These are phyloP conservation scores for Arthromyces matolae DNA, from an alignment of 768 basidiomycete species.

Conservation along the genomic window DNA sequence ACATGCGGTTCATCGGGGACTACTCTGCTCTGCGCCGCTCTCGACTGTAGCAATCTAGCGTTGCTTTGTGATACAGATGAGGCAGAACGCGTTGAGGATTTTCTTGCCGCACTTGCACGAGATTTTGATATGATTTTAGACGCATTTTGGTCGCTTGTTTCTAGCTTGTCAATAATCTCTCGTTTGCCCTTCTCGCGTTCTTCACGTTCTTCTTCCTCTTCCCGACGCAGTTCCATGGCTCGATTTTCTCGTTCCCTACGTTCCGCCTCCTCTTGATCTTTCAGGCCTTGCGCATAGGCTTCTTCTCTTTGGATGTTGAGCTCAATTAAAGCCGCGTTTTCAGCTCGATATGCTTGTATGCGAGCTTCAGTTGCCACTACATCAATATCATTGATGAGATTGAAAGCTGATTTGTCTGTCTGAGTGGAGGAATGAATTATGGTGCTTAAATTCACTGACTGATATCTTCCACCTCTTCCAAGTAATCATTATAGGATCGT, in stretches of 20 bases:
- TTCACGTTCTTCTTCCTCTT: conserved; percentile 74
- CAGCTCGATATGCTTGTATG: conserved; percentile 70
- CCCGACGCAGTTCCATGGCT: conserved; percentile 58
- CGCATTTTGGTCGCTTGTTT: conserved; percentile 72
- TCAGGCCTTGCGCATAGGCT: conserved; percentile 64
- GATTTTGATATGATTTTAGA: conserved; percentile 66
- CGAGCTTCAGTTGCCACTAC: conserved; percentile 77
- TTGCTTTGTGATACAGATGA: conserved; percentile 44
- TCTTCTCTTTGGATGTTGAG: conserved; percentile 82
- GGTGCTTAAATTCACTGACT: conserved; percentile 28
- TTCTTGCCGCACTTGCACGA: conserved; percentile 59
- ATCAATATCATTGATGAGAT: conserved; percentile 89
- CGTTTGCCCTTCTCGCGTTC: conserved; percentile 68
- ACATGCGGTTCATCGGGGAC: conserved; percentile 79
- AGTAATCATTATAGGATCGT: conserved; percentile 86
- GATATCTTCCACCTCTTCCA: conserved; percentile 94
- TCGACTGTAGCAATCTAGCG: conserved; percentile 52
- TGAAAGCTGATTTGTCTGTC: conserved; percentile 74
- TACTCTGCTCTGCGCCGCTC: conserved; percentile 61
- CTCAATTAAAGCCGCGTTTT: conserved; percentile 81
- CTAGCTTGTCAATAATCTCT: conserved; percentile 78
- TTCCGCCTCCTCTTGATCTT: conserved; percentile 80
- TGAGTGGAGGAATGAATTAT: conserved; percentile 6
- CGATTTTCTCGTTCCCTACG: conserved; percentile 66
- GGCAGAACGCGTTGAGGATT: conserved; percentile 53